A percentile compares a stretch with the other conserved stretches of the same genome.
Conservation (phyloP, 2,329 filamentous ascomycete genomes). For the Trichophaea hybrida region DNA sequence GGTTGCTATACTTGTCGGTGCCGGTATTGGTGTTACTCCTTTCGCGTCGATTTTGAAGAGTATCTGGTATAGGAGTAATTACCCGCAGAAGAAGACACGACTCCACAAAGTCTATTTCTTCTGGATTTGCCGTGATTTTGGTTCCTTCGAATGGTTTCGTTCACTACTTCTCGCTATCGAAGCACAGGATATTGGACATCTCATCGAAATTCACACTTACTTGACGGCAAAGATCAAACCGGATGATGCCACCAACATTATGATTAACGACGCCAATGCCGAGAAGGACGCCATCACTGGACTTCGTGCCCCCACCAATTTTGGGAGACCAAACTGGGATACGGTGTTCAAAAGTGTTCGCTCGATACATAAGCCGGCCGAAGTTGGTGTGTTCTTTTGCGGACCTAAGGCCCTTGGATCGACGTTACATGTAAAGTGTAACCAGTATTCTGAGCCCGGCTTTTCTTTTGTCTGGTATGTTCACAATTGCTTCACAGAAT, state of each 20-base stretch:
- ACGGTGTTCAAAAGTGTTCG: conserved; percentile 75
- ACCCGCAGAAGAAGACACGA: conserved; percentile 62
- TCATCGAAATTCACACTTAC: conserved; percentile 82
- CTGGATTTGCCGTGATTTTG: conserved; percentile 76
- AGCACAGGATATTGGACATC: conserved; percentile 66
- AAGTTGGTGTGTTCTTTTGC: conserved; percentile 73
- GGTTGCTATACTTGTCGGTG: conserved; percentile 62
- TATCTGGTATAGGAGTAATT: conserved; percentile 89
- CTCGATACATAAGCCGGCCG: conserved; percentile 59
- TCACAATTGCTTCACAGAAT: conserved; percentile 16
- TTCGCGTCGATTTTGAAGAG: conserved; percentile 79
- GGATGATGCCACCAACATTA: conserved; percentile 78
- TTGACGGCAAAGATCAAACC: conserved; percentile 75
- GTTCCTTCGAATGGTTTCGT: conserved; percentile 80
- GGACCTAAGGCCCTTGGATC: conserved; percentile 68
- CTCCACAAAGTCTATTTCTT: conserved; percentile 83
- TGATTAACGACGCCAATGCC: conserved; percentile 78
- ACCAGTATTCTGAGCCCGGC: conserved; percentile 73
- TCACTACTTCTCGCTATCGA: conserved; percentile 73
- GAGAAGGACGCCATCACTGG: conserved; percentile 77
- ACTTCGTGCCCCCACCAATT: conserved; percentile 67
- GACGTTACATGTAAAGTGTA: conserved; percentile 66
- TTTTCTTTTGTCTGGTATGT: conserved; percentile 38
- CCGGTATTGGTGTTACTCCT: conserved; percentile 73
- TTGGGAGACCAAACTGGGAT: conserved; percentile 78